phyloP scores from a whole-genome alignment of 257 asterid species.

The Verbascum thapsus region DNA sequence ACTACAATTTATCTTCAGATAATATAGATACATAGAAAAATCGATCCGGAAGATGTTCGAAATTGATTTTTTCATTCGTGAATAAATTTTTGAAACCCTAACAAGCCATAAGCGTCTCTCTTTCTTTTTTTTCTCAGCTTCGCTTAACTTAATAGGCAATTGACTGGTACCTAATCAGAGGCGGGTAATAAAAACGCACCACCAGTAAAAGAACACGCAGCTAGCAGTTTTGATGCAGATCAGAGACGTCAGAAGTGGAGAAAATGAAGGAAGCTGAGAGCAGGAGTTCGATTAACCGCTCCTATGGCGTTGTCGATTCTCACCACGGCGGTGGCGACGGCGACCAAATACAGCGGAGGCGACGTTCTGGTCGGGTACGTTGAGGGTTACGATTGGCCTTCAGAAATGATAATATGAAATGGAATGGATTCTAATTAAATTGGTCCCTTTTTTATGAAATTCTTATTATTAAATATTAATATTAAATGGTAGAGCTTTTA shows the following conservation, averaged over 20 bases:
- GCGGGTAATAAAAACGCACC: not conserved
- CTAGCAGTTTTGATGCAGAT: conserved; percentile 1
- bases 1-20: not conserved
- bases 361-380: conserved; percentile 18
- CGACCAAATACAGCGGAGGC: conserved; percentile 10
- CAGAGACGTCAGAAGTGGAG: not conserved
- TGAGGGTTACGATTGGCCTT: conserved; percentile 21
- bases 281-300: not conserved
- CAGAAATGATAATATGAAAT: too few relatives aligned
- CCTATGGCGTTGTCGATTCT: conserved; percentile 14
- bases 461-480: too few relatives aligned
- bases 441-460: too few relatives aligned
- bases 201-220: not conserved
- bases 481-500: too few relatives aligned
- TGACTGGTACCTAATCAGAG: not conserved
- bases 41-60: not conserved
- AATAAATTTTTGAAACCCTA: conserved; percentile 14
- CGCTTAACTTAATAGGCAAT: not conserved
- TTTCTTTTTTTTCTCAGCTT: not conserved
- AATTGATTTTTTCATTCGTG: not conserved
- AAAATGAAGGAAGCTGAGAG: not conserved
- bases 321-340: conserved; percentile 13
- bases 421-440: not conserved
- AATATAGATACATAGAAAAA: not conserved
- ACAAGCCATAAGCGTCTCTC: conserved; percentile 12